Conservation (phyloP, 1,284 basidiomycete genomes). For the Ceratobasidium sp. region DNA sequence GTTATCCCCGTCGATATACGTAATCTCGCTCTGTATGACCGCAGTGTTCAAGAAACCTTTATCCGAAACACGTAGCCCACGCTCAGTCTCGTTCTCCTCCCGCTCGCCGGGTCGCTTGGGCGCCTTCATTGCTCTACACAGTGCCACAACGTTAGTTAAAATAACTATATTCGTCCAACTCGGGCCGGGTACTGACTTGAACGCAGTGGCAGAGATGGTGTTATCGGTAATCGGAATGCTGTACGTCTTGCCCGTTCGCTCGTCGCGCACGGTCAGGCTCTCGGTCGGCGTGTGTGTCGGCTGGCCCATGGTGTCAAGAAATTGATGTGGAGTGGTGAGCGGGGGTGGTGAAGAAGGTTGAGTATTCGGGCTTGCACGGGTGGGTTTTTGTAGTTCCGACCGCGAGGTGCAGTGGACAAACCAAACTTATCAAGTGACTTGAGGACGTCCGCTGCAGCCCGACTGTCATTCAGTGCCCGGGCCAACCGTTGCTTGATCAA, state of each 20-base stretch:
- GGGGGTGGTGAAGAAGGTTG: constrained; percentile 9
- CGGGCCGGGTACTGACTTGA: constrained; percentile 69
- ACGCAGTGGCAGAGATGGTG: constrained; percentile 80
- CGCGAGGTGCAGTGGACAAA: constrained; percentile 13
- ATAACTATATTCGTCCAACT: background rate
- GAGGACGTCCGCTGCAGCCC: background rate
- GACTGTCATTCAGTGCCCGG: constrained; percentile 8
- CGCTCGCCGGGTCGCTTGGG: constrained; percentile 69
- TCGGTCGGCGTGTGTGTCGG: constrained; percentile 54
- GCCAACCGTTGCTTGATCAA: background rate
- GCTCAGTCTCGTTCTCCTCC: constrained; percentile 85
- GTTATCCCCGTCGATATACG: constrained; percentile 88
- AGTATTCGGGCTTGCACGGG: background rate
- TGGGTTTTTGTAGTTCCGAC: constrained; percentile 42
- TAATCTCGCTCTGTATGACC: constrained; percentile 82
- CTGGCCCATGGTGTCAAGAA: constrained; percentile 62
- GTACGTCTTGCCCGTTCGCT: constrained; percentile 85
- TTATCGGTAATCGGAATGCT: constrained; percentile 80
- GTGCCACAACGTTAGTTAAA: background rate
- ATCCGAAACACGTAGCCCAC: constrained; percentile 81
- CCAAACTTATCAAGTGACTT: constrained; percentile 17
- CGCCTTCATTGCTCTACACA: constrained; percentile 59
- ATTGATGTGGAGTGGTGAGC: constrained; percentile 25
- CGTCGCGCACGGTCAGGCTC: constrained; percentile 79
- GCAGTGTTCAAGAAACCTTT: constrained; percentile 89